Evolutionary conservation across 805 yeast species (phyloP), one percentile per base, ranked within the genome.

Genomic region (Kazachstania kunashirensis): DNA sequence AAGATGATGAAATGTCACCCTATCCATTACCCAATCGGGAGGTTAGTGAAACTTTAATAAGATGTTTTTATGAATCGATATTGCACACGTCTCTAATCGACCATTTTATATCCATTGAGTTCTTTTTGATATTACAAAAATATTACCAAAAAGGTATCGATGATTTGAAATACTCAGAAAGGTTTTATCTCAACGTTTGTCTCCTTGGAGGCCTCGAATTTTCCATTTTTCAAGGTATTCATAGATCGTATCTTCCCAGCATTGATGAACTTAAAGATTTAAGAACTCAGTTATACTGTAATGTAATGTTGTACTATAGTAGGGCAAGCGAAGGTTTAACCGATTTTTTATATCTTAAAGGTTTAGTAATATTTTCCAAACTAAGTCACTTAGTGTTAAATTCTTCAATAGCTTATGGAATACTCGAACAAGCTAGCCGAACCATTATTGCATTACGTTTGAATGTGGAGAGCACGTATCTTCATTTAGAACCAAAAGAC

Each of bases 381-480:
- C 48, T 52, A 24, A 45, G 61, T 13, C 66, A 60, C 27, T 46
- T 52, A 7, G 45, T 54, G 11, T 39, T 52, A 33, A 63, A 67
- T 18, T 50, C 68, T 2, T 70, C 68, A 24, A 56, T 65, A 12
- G 60, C 65, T 6, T 63, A 57, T 38, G 52, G 61, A 30, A 40
- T 73, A 14, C 49, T 65, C 3, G 50, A 72, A 1, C 60, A 66
- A 5, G 71, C 74, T 5, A 62, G 69, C 9, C 57, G 77, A 40
- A 64, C 65, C 35, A 77, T 78, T 0, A 68, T 66, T 36, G 75
- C 70, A 24, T 45, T 75, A 44, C 83, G 83, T 0, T 57, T 79
- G 4, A 72, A 77, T 43, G 57, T 75, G 32, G 53, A 53, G 4
- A 79, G 75, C 33, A 45, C 67, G 1, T 63, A 65, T 36, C 46